These are phyloP conservation scores for Fusarium circinatum DNA, from an alignment of 2,329 filamentous ascomycete genomes.

Conservation along the genomic window DNA sequence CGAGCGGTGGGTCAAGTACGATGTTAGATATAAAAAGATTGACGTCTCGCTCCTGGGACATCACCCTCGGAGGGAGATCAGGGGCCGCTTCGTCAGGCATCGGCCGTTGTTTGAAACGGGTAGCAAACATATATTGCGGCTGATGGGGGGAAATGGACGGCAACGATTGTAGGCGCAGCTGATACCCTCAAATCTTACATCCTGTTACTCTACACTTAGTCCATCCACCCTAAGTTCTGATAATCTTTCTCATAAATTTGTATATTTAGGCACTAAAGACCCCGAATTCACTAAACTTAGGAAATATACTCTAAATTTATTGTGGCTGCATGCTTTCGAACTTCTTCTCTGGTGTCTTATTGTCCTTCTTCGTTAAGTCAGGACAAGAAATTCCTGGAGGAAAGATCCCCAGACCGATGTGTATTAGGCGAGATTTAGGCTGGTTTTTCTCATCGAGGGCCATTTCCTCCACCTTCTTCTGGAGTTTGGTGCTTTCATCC, in stretches of 20 bases:
- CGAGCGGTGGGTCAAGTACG: conserved; percentile 60
- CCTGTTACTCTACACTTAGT: background rate
- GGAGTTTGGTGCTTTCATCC: too few relatives aligned
- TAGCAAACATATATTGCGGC: conserved; percentile 24
- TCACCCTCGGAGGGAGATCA: conserved; percentile 26
- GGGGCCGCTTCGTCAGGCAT: background rate
- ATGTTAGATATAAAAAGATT: conserved; percentile 62
- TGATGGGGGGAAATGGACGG: conserved; percentile 29
- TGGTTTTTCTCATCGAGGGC: too few relatives aligned
- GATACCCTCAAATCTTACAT: background rate
- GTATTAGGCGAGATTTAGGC: too few relatives aligned
- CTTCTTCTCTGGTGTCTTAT: too few relatives aligned
- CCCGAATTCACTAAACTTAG: background rate
- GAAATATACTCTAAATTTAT: background rate
- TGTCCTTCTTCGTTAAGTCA: too few relatives aligned
- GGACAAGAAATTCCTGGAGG: too few relatives aligned
- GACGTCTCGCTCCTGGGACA: conserved; percentile 54
- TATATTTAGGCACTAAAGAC: background rate
- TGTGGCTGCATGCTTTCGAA: too few relatives aligned
- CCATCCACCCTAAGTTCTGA: background rate
- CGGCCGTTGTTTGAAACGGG: conserved; percentile 21
- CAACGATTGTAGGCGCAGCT: conserved; percentile 6
- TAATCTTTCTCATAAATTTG: background rate
- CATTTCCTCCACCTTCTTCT: too few relatives aligned
- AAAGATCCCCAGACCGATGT: too few relatives aligned